Evolutionary conservation across 2,329 filamentous ascomycete genomes (phyloP), one percentile per base, ranked within the genome.

Genomic region (Aspergillus sp.): DNA sequence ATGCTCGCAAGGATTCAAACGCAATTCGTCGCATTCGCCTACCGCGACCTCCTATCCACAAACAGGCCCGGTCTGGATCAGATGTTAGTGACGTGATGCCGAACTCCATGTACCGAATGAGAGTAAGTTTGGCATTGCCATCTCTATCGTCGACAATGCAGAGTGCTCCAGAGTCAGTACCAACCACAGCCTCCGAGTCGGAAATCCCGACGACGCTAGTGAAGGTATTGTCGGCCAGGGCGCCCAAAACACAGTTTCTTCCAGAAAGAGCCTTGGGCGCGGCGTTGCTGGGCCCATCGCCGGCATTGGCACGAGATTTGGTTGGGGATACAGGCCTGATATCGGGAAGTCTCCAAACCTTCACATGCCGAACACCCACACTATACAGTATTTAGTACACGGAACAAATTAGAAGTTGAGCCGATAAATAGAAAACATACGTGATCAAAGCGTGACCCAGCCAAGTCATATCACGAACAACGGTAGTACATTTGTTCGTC

Each of bases 401-500:
- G 17, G 12, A 41, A 9, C 26, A 30, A 30, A 30, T 4, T 9
- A 30, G 12, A 12, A 22, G 26, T 18, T 12, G 34, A 3, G 30
- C n/a, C 4, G 6, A 30, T 18, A 30, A n/a, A 3, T 13, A n/a
- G 13, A 24, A 50, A 39, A 74, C 80, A 60, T 77, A 83, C 60
- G 93, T 97, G 57, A 99, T 81, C 52, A 99, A 81, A 64, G 78
- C 89, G 64, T 83, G 89, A 11, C 93, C 93, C 74, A 97, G 85
- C 93, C 95, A 99, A 41, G 89, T 83, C 85, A 99, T 96, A 53
- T 89, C 87, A 62, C 88, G 88, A 66, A 98, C 85, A 60, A 86
- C 87, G 17, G 90, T 92, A 6, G 93, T 98, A 75, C 95, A 98
- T 71, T 95, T 91, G 74, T 98, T 98, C 81, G 84, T 96, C 71